phyloP scores from a whole-genome alignment of 2,329 filamentous ascomycete genomes.

The Polychaeton citri region DNA sequence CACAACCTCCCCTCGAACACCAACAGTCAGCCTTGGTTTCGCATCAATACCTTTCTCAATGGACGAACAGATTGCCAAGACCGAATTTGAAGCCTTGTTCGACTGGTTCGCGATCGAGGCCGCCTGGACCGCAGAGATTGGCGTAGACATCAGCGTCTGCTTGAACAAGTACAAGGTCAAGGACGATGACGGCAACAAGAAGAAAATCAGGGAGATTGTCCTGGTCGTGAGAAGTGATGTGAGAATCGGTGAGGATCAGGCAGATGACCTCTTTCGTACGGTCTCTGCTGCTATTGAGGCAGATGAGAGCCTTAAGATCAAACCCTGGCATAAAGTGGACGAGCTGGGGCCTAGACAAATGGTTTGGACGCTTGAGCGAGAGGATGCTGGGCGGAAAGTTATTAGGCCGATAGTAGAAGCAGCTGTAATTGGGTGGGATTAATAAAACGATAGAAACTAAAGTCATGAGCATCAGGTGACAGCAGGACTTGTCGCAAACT shows the following conservation, averaged over 20 bases:
- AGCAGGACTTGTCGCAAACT: too few species aligned
- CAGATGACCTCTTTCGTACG: conserved; percentile 28
- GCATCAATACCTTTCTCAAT: conserved; percentile 33
- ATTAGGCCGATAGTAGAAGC: conserved; percentile 34
- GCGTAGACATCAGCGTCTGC: conserved; percentile 31
- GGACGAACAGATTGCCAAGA: conserved; percentile 33
- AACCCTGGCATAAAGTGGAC: conserved; percentile 29
- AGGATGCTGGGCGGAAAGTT: conserved; percentile 29
- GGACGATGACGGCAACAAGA: conserved; percentile 26
- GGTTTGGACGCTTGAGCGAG: conserved; percentile 30
- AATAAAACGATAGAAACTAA: neutral
- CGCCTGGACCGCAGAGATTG: conserved; percentile 34
- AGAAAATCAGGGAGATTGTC: conserved; percentile 34
- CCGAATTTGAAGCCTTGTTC: conserved; percentile 34
- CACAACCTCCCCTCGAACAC: conserved; percentile 32
- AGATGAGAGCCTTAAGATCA: conserved; percentile 24
- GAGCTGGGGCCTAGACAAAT: conserved; percentile 32
- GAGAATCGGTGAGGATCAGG: conserved; percentile 30
- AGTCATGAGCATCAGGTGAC: too few species aligned
- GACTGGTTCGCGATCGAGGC: conserved; percentile 37
- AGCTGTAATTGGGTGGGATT: conserved; percentile 29
- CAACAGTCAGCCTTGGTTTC: conserved; percentile 34
- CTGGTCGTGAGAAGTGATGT: conserved; percentile 33
- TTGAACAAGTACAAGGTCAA: conserved; percentile 34
- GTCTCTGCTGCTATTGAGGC: conserved; percentile 30